Evolutionary conservation across 148 eudicot genomes (phyloP).

Genomic region (Chenopodium album): DNA sequence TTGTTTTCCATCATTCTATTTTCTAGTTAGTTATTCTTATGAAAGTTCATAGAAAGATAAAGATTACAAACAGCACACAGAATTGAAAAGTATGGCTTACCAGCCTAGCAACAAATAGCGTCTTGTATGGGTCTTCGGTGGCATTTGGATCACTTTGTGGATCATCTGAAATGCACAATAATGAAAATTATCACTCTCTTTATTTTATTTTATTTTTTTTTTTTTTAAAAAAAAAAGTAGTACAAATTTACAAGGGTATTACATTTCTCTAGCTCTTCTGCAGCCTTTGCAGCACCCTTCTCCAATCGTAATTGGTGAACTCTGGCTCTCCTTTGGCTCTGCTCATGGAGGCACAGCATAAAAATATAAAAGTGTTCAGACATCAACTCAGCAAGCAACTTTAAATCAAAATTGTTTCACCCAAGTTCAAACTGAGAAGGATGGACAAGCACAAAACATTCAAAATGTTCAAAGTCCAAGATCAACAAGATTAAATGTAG

Average conservation of each 20-base stretch:
- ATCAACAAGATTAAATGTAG: not conserved
- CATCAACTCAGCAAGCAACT: no score
- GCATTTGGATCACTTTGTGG: conserved; percentile 74
- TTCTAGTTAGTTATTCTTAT: not conserved
- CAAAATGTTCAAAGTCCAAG: not conserved
- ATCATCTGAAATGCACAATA: conserved; percentile 59
- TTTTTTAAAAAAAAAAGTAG: no score
- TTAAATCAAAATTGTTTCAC: no score
- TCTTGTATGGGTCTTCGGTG: conserved; percentile 97
- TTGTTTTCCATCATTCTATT: not conserved
- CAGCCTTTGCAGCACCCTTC: conserved; percentile 90
- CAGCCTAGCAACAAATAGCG: conserved; percentile 91
- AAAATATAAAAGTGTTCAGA: not conserved
- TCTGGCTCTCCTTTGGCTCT: conserved; percentile 79
- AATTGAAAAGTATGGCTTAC: conserved; percentile 41
- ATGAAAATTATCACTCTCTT: not conserved
- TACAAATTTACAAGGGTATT: not conserved
- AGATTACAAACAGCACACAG: not conserved
- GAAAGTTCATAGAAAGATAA: not conserved
- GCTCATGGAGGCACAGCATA: conserved; percentile 1
- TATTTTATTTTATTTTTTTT: no score
- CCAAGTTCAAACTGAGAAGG: not conserved
- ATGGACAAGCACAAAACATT: not conserved
- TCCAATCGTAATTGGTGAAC: conserved; percentile 75
- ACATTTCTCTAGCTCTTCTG: conserved; percentile 97